These are phyloP conservation scores for Entomortierella chlamydospora DNA, from an alignment of 192 early-diverging fungal genomes.

Conservation along the genomic window DNA sequence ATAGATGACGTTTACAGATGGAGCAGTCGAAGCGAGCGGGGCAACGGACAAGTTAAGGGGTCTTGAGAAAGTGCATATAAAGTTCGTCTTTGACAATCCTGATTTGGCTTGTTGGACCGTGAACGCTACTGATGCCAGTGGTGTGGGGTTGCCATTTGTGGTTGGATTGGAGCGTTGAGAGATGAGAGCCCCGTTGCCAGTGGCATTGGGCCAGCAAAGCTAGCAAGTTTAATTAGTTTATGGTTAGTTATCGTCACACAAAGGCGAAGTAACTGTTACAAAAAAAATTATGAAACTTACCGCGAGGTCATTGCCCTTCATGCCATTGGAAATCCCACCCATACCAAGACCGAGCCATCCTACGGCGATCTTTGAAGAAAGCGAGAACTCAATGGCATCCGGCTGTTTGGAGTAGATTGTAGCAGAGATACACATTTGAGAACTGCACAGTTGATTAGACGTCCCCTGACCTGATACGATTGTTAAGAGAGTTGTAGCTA, in stretches of 20 bases:
- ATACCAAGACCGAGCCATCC: constrained; percentile 43
- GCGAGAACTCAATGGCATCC: constrained; percentile 31
- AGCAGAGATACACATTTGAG: constrained; percentile 37
- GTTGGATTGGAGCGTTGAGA: constrained; percentile 20
- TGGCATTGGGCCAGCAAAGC: constrained; percentile 35
- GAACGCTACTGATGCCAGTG: not conserved
- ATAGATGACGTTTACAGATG: constrained; percentile 22
- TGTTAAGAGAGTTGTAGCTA: too few relatives aligned
- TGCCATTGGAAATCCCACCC: constrained; percentile 14
- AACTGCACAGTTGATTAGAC: constrained; percentile 22
- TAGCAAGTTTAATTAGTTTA: not conserved
- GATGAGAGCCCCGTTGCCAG: constrained; percentile 18
- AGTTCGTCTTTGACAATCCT: constrained; percentile 4
- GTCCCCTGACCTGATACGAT: too few relatives aligned
- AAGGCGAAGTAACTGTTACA: too few relatives aligned
- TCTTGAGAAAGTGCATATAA: constrained; percentile 42
- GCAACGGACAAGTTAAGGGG: constrained; percentile 12
- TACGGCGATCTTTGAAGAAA: constrained; percentile 15
- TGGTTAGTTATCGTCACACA: too few relatives aligned
- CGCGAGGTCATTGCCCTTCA: constrained; percentile 42
- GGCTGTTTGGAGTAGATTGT: constrained; percentile 47
- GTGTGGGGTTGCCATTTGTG: constrained; percentile 6
- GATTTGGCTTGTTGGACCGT: constrained; percentile 19
- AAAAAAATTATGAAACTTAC: constrained; percentile 42
- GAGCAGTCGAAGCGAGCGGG: constrained; percentile 18